phyloP scores from a whole-genome alignment of 208 protist species.

The Crithidia fasciculata region DNA sequence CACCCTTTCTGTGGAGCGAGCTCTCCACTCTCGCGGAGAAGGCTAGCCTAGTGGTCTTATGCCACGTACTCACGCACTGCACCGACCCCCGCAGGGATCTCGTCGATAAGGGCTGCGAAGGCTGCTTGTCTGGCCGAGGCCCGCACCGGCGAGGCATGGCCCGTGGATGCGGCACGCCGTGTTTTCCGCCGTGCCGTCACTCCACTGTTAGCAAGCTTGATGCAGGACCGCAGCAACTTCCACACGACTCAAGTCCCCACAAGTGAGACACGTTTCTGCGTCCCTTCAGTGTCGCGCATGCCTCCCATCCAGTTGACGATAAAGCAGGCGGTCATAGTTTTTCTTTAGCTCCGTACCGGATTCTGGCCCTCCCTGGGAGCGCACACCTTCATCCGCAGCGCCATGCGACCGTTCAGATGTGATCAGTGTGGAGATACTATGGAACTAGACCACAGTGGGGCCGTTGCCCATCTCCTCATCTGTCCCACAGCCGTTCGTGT shows the following conservation, averaged over 20 bases:
- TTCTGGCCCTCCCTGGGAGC: not conserved
- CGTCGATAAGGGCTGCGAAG: not conserved
- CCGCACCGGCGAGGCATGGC: not conserved
- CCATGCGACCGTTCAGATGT: not conserved
- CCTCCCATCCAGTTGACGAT: not conserved
- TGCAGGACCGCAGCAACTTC: not conserved
- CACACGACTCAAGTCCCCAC: not conserved
- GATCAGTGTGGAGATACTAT: not conserved
- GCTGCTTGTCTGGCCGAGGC: not conserved
- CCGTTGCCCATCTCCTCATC: not conserved
- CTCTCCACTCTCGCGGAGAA: not conserved
- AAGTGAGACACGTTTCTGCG: not conserved
- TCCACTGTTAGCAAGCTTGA: not conserved
- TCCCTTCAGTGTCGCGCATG: not conserved
- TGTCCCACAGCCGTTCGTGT: not conserved
- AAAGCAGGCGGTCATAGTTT: not conserved
- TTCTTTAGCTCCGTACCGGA: not conserved
- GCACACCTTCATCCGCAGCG: not conserved
- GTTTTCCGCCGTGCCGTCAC: not conserved
- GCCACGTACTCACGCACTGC: not conserved
- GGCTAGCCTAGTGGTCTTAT: not conserved
- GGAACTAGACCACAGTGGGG: not conserved
- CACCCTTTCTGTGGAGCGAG: not conserved
- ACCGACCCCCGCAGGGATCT: not conserved
- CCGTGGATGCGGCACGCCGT: not conserved